Evolutionary conservation across 139 green algal genomes (phyloP), one percentile per base, ranked within the genome.

Genomic region (Zygnema cylindricum): DNA sequence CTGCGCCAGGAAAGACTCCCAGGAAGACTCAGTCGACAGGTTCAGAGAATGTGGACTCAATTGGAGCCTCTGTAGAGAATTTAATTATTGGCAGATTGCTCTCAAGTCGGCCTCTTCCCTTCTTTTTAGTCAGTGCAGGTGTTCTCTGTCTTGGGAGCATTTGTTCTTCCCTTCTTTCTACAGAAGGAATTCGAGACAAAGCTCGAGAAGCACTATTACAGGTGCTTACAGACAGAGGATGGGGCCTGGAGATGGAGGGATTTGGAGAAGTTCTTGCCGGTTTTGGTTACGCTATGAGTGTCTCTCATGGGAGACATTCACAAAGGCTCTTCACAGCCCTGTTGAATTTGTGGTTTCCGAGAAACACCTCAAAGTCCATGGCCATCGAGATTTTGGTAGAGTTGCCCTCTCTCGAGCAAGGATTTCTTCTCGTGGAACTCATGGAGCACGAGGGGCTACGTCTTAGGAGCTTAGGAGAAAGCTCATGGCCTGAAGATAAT

Each of bases 281-380:
- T 7, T 41, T 16, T 40, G 71, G 71, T 43, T 79, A 79, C 71
- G 71, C 71, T 3, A 79, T 79, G 71, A 79, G 71, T 79, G 71
- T 16, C 36, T 43, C 38, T 3, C 71, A 16, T 3, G 38, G 36
- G 11, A 41, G 71, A 25, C 71, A 79, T 41, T 16, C 21, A 16
- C 11, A 11, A 16, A 43, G 71, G 3, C 71, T 79, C 36, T 43
- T 79, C 71, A 40, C 71, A 41, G 16, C 7, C 36, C 71, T 79
- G 36, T 16, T 79, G 71, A 40, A 11, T 79, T 23, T 79, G 36
- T 43, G 36, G 71, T 7, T 43, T 16, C 36, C 71, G 21, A 3
- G 71, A 43, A 43, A 43, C 16, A 79, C 16, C 7, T 41, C 71
- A 11, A 7, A 7, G 3, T 43, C 21, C 11, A 63, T 25, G 7